Conservation (phyloP, 2,329 filamentous ascomycete species). For the Seiridium cupressi region DNA sequence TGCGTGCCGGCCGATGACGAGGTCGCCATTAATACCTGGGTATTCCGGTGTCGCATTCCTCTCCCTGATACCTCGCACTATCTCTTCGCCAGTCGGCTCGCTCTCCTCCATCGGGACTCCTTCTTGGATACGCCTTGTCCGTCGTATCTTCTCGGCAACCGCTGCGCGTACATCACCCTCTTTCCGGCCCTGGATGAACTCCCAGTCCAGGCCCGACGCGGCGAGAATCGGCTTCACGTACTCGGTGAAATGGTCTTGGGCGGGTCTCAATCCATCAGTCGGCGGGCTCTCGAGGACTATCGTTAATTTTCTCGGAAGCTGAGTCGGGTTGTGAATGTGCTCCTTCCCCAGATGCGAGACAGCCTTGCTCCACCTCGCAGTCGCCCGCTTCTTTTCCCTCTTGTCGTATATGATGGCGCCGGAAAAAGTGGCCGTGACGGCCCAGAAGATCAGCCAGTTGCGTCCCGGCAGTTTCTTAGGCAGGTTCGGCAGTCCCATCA, state of each 20-base stretch:
- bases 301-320: conserved; percentile 80
- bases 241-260: conserved; percentile 94
- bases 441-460: conserved; percentile 96
- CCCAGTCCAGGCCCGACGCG: conserved; percentile 89
- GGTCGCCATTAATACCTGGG: conserved; percentile 74
- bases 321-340: conserved; percentile 62
- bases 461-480: conserved; percentile 84
- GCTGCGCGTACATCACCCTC: conserved; percentile 91
- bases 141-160: conserved; percentile 81
- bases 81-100: conserved; percentile 53
- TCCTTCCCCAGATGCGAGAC: conserved; percentile 84
- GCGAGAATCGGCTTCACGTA: conserved; percentile 93
- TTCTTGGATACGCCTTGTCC: conserved; percentile 58
- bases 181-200: conserved; percentile 86
- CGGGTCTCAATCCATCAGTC: conserved; percentile 76
- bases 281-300: conserved; percentile 85
- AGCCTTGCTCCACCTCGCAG: conserved; percentile 80
- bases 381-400: conserved; percentile 80
- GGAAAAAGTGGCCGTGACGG: conserved; percentile 73
- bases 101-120: conserved; percentile 41
- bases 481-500: conserved; percentile 83
- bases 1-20: conserved; percentile 85
- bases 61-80: conserved; percentile 62
- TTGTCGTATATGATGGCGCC: conserved; percentile 88
- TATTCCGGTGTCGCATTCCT: conserved; percentile 69